Evolutionary conservation across 129 eudicot genomes (phyloP).

Genomic region (Centaurea solstitialis): DNA sequence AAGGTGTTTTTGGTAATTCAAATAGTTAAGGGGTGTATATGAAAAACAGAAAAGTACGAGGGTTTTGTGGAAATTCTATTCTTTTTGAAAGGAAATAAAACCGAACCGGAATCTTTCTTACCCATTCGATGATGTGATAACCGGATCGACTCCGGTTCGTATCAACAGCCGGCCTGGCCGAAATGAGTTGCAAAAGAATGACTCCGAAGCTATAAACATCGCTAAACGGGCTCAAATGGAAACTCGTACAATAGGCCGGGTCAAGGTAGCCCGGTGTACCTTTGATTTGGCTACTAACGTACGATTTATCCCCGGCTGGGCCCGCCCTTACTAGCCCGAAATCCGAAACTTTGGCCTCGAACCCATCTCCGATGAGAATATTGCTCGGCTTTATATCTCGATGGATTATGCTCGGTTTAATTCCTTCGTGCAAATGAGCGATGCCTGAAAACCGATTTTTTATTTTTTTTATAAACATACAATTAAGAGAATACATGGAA

Average conservation of each 20-base stretch:
- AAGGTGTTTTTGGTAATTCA: background rate
- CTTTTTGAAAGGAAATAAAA: too few species aligned
- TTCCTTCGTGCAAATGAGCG: constrained; percentile 78
- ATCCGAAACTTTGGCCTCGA: constrained; percentile 83
- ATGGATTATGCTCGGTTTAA: constrained; percentile 72
- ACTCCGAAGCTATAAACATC: constrained; percentile 89
- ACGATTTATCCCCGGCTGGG: constrained; percentile 69
- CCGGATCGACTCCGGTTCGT: constrained; percentile 34
- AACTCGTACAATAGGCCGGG: constrained; percentile 78
- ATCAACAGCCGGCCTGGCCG: constrained; percentile 79
- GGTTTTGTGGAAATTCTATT: background rate
- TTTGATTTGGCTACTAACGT: constrained; percentile 74
- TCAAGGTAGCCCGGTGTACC: constrained; percentile 87
- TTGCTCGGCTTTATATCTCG: constrained; percentile 85
- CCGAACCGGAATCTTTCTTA: constrained; percentile 19
- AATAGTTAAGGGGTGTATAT: background rate
- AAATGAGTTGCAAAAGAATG: constrained; percentile 71
- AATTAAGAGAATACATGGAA: background rate
- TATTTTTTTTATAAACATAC: background rate
- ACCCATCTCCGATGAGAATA: constrained; percentile 67
- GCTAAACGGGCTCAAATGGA: constrained; percentile 68
- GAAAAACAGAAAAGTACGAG: background rate
- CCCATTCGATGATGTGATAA: constrained; percentile 76
- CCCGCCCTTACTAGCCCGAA: constrained; percentile 79
- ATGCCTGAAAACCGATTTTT: constrained; percentile 38